phyloP scores from a whole-genome alignment of 805 yeast species.

The Barnettozyma pratensis region DNA sequence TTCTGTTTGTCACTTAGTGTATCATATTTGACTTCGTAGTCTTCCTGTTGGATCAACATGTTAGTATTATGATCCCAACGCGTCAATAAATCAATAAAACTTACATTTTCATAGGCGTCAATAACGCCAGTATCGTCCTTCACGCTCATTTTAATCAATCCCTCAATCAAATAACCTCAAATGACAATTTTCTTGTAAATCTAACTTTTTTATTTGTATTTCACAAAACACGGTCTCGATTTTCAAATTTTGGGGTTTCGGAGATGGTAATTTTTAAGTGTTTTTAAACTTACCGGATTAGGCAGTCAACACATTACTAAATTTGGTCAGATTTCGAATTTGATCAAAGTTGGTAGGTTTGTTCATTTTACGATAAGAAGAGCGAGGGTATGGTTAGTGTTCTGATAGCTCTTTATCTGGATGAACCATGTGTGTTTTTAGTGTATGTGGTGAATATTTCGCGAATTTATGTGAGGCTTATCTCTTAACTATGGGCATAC shows the following conservation, averaged over 20 bases:
- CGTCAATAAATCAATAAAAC: not conserved
- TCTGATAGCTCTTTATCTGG: too few species aligned
- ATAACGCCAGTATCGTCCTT: too few species aligned
- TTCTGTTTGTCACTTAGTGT: slow-evolving; percentile 15
- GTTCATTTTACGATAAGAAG: too few species aligned
- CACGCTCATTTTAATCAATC: not conserved
- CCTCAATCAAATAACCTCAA: not conserved
- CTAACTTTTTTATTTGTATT: not conserved
- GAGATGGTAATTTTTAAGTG: not conserved
- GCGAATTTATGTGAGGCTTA: too few species aligned
- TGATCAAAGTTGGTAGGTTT: too few species aligned
- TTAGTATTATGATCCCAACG: not conserved
- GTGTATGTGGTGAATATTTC: too few species aligned
- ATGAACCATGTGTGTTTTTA: too few species aligned
- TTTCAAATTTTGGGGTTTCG: not conserved
- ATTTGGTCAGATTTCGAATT: not conserved
- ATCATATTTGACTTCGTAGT: slow-evolving; percentile 1
- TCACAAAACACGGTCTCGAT: not conserved
- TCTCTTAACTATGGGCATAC: too few species aligned
- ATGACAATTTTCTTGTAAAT: not conserved
- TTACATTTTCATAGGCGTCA: not conserved
- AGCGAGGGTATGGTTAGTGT: too few species aligned
- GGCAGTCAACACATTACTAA: not conserved
- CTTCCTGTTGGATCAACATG: not conserved
- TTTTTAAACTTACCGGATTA: not conserved